These are phyloP conservation scores for Amanita pallidorosea DNA, from an alignment of 768 basidiomycete genomes.

Conservation along the genomic window DNA sequence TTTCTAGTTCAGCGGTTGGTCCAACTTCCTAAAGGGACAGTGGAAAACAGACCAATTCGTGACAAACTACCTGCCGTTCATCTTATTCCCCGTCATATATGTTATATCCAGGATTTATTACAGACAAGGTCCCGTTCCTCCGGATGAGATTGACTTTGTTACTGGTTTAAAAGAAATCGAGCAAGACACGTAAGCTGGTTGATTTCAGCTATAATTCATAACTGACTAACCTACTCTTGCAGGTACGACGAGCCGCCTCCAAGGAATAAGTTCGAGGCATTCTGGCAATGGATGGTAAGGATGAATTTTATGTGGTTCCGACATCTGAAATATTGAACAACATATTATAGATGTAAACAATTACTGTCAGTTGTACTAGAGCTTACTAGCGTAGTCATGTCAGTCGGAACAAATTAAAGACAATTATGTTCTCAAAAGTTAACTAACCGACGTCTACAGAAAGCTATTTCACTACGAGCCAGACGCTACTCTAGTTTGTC, in stretches of 20 bases:
- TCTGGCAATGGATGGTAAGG: constrained; percentile 78
- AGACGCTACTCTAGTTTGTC: constrained; percentile 10
- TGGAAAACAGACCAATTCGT: constrained; percentile 59
- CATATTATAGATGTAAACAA: constrained; percentile 10
- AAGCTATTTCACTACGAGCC: not conserved
- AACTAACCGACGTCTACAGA: not conserved
- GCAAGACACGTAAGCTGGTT: constrained; percentile 38
- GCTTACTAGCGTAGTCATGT: not conserved
- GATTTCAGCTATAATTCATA: not conserved
- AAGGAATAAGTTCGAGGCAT: constrained; percentile 50
- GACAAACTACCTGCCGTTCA: constrained; percentile 69
- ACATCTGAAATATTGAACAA: not conserved
- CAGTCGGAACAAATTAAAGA: not conserved
- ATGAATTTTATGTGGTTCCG: constrained; percentile 6
- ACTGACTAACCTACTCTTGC: not conserved
- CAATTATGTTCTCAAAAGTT: not conserved
- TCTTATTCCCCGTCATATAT: constrained; percentile 72
- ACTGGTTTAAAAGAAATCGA: constrained; percentile 60
- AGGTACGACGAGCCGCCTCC: constrained; percentile 66
- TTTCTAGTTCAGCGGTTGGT: constrained; percentile 32
- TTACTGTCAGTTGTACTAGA: not conserved
- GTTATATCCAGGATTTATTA: constrained; percentile 43
- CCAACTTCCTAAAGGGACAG: constrained; percentile 26
- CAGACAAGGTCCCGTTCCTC: constrained; percentile 30
- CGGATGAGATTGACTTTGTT: constrained; percentile 80